A percentile compares a stretch with the other conserved stretches of the same genome.
Evolutionary conservation across 2,329 filamentous ascomycete genomes (phyloP).

Genomic region (Penicillium olsonii): DNA sequence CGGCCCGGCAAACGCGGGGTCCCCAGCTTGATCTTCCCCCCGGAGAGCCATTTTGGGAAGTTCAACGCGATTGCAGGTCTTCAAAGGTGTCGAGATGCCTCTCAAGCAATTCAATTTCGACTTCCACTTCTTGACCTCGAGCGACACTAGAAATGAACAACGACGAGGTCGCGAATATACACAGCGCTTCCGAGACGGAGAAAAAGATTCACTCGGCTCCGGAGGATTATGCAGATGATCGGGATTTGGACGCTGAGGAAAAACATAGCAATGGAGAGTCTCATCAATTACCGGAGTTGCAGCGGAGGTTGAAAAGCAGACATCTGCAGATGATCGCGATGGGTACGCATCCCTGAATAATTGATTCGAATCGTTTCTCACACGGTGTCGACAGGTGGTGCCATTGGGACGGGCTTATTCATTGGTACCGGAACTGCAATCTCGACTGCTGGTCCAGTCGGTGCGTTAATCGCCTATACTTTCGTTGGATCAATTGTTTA

Average conservation of each 20-base stretch:
- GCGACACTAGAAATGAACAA: neutral
- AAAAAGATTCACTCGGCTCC: neutral
- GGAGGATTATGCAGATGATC: neutral
- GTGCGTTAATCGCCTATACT: constrained; percentile 5
- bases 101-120: neutral
- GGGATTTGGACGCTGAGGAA: constrained; percentile 1
- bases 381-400: constrained; percentile 1
- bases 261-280: constrained; percentile 4
- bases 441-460: constrained; percentile 5
- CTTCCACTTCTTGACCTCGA: neutral
- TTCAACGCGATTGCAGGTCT: neutral
- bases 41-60: neutral
- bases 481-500: constrained; percentile 9
- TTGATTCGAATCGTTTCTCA: neutral
- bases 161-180: constrained; percentile 1
- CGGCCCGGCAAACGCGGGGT: neutral
- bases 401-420: constrained; percentile 7
- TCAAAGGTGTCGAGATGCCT: neutral
- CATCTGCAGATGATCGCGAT: constrained; percentile 13
- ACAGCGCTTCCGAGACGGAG: neutral
- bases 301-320: constrained; percentile 7
- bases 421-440: constrained; percentile 9
- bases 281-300: constrained; percentile 3
- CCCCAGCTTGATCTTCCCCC: neutral
- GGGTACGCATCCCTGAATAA: neutral